phyloP scores from a whole-genome alignment of 768 basidiomycete genomes.

The Russula emetica region DNA sequence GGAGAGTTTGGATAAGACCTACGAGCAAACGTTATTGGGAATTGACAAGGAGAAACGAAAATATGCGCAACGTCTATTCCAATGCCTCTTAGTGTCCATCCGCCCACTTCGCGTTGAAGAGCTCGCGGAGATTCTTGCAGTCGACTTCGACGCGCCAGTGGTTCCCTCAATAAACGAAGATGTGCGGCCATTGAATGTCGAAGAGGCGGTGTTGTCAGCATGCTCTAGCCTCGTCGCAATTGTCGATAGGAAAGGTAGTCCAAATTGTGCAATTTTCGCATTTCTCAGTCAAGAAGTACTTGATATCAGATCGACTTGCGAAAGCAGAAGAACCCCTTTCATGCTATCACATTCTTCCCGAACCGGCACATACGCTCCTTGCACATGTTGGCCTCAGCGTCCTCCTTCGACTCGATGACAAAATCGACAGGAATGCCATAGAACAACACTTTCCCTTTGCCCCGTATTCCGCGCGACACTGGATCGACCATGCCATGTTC shows the following conservation, averaged over 20 bases:
- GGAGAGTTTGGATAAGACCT: constrained; percentile 13
- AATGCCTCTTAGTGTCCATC: constrained; percentile 6
- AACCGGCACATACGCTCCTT: neutral
- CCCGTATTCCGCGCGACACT: neutral
- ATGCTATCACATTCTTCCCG: constrained; percentile 4
- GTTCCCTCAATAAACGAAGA: neutral
- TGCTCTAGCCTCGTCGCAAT: constrained; percentile 3
- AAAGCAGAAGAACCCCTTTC: neutral
- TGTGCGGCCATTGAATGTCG: constrained; percentile 4
- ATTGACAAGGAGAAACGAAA: constrained; percentile 8
- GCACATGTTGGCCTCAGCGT: neutral
- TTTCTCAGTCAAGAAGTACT: neutral
- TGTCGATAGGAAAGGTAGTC: neutral
- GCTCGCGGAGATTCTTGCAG: constrained; percentile 12
- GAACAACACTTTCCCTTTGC: neutral
- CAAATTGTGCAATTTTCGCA: neutral
- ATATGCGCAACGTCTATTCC: constrained; percentile 15
- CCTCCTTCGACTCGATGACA: neutral
- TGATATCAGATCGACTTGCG: neutral
- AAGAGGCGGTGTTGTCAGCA: constrained; percentile 7
- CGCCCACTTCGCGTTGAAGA: constrained; percentile 7
- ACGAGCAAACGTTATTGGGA: neutral
- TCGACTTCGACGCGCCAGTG: neutral
- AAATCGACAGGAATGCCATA: neutral
- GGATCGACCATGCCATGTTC: constrained; percentile 1